Evolutionary conservation across 768 basidiomycete species (phyloP).

Genomic region (Peribolospora baueri): DNA sequence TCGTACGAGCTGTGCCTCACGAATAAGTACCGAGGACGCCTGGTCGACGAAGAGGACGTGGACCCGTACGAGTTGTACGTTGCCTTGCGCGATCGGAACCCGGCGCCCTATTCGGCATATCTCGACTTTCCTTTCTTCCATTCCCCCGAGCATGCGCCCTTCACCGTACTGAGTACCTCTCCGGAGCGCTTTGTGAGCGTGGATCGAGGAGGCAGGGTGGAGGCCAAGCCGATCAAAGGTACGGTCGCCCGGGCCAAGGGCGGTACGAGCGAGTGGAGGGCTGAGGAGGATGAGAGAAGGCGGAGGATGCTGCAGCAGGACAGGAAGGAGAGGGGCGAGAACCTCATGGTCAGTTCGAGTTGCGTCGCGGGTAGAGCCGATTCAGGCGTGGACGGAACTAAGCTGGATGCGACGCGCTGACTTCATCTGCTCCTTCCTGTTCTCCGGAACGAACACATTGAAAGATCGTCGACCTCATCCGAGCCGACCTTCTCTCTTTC

Average conservation of each 20-base stretch:
- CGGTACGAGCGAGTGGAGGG: conserved; percentile 23
- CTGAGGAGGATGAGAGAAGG: conserved; percentile 40
- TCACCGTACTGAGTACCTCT: conserved; percentile 54
- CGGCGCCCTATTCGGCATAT: conserved; percentile 70
- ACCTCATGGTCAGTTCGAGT: conserved; percentile 40
- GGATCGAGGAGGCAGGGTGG: conserved; percentile 24
- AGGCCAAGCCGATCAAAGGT: conserved; percentile 65
- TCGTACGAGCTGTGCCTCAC: conserved; percentile 87
- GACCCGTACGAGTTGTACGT: conserved; percentile 19
- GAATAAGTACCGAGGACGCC: conserved; percentile 2
- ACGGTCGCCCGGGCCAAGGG: conserved; percentile 33
- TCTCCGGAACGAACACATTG: too few species aligned
- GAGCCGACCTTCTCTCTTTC: conserved; percentile 67
- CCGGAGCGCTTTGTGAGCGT: conserved; percentile 77
- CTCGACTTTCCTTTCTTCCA: conserved; percentile 15
- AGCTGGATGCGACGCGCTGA: too few species aligned
- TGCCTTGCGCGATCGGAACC: conserved; percentile 43
- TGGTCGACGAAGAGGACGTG: background rate
- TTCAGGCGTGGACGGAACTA: background rate
- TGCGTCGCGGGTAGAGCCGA: background rate
- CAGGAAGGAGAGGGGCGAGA: conserved; percentile 80
- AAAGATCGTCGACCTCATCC: conserved; percentile 72
- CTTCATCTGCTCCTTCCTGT: background rate
- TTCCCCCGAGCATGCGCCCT: conserved; percentile 6
- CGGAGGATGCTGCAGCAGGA: conserved; percentile 28